A percentile compares a stretch with the other conserved stretches of the same genome.
Conservation (phyloP, 1,284 basidiomycete genomes). For the Austroboletus niveus region DNA sequence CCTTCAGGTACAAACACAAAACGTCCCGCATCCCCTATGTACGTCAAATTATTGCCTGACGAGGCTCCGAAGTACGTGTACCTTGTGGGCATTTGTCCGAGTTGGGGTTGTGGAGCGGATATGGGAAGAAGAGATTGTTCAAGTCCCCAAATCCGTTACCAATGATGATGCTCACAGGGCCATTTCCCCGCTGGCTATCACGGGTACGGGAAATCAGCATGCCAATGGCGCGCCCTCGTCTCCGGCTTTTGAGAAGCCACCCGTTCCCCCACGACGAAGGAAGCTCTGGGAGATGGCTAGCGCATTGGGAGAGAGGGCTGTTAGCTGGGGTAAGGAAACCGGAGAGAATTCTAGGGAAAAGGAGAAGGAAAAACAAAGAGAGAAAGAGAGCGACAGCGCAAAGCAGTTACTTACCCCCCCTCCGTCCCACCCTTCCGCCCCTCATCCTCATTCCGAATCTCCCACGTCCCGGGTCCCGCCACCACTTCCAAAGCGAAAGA, state of each 20-base stretch:
- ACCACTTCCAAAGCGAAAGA: conserved; percentile 27
- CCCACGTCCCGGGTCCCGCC: conserved; percentile 22
- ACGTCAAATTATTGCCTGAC: conserved; percentile 74
- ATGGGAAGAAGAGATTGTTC: conserved; percentile 77
- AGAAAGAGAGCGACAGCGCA: conserved; percentile 8
- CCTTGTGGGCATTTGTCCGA: conserved; percentile 85
- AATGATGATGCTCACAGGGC: conserved; percentile 10
- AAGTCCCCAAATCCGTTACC: conserved; percentile 27
- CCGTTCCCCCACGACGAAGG: conserved; percentile 50
- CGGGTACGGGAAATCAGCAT: conserved; percentile 7
- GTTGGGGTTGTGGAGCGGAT: conserved; percentile 79
- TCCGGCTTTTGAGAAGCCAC: conserved; percentile 37
- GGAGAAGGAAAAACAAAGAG: conserved; percentile 25
- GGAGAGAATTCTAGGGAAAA: conserved; percentile 31
- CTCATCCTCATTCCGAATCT: conserved; percentile 18
- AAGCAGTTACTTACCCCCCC: conserved; percentile 35
- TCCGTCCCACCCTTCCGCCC: conserved; percentile 38
- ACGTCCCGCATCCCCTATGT: conserved; percentile 67
- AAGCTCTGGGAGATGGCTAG: conserved; percentile 59
- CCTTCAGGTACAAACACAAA: conserved; percentile 20
- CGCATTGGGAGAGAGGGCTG: conserved; percentile 50
- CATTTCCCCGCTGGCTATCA: not conserved
- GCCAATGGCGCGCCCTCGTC: not conserved
- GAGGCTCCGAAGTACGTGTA: conserved; percentile 69
- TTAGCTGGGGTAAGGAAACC: conserved; percentile 30